Base-by-base conservation (phyloP, 768 basidiomycete genomes). In the Boletus tylopilopsis region DNA sequence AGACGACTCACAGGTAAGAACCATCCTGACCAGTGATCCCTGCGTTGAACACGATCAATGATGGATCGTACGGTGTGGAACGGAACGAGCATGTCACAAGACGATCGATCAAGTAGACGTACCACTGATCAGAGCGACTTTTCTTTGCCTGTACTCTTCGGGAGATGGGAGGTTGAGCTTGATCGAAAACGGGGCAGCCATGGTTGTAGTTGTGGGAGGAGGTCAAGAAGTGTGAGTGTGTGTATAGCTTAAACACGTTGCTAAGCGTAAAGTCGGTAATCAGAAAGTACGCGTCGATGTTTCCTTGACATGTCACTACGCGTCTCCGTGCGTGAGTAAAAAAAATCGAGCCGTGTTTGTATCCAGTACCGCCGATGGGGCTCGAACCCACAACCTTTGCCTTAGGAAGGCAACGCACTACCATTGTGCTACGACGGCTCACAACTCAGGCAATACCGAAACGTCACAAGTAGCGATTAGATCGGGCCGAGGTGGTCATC, bases 21-120 rank as follows among this genome's bases (percentile, higher is more conserved):
- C 94, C 94, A 68, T 97, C 94, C 69, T 96, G 94, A 32, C 94
- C 94, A 53, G 94, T 94, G 69, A 96, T 90, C 67, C 94, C 93
- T 94, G 63, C 32, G 24, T 50, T 47, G 37, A 33, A 51, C 38
- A 13, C 27, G 15, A 40, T 63, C 56, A 63, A 43, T 32, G 12
- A 22, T 32, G 33, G 4, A 3, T 33, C 10, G 27, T 29, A 29
- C 8, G 27, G 25, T 5, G 25, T 27, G 25, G 34, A n/a, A n/a
- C n/a, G n/a, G 41, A 47, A 42, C 13, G 38, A 22, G 18, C 8
- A 32, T 39, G 49, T 30, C 42, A 33, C 40, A 33, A 47, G 36
- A 18, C 46, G n/a, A 34, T 41, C 23, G 49, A 51, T 25, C 35
- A 45, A 36, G 36, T 27, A 42, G 22, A 68, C 74, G 38, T 63